Evolutionary conservation across 495 filamentous ascomycete species (phyloP), one percentile per base, ranked within the genome.

Genomic region (Penicillium daleae): DNA sequence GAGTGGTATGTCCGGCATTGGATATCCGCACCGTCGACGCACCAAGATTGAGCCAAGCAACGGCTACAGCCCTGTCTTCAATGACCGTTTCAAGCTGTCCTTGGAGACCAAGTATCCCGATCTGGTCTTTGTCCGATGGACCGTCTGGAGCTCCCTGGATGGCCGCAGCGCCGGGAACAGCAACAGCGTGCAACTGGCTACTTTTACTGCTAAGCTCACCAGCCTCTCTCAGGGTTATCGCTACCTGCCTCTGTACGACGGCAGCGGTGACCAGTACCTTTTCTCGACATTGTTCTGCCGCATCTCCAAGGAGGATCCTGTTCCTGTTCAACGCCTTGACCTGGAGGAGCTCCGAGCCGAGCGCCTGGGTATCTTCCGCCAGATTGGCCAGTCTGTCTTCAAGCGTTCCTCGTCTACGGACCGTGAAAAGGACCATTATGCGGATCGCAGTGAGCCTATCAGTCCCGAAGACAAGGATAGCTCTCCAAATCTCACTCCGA

Each of bases 241-340:
- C 53, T 96, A 97, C 65, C 83, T 99, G 40, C 95, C 94, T n/a
- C 82, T 99, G n/a, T 89, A 88, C 68, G 91, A 97, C 74, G 82
- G 84, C 48, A 90, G 91, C 59, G 95, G 94, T 56, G 92, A 97
- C 58, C 91, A 91, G 63, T 97, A 92, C 72, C 80, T 96, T 24
- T 96, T 96, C 74, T 96, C 95, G n/a, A 96, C 91, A 0, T 78
- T 99, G 35, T 97, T 99, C 76, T 95, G 92, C 74, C 86, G 85
- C 60, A 90, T 98, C 74, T 85, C 86, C 58, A 92, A 88, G 64
- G 80, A 86, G 61, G 81, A 83, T 3, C 78, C 79, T 17, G 63
- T 87, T n/a, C 72, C 79, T 15, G 76, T 84, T 39, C 79, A 80
- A 51, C 74, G 78, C 44, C 61, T 80, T 8, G 73, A 76, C 44